Percentiles rank a stretch among this genome's conserved stretches.
Conservation (phyloP, 805 yeast genomes). For the Candida nitratophila region DNA sequence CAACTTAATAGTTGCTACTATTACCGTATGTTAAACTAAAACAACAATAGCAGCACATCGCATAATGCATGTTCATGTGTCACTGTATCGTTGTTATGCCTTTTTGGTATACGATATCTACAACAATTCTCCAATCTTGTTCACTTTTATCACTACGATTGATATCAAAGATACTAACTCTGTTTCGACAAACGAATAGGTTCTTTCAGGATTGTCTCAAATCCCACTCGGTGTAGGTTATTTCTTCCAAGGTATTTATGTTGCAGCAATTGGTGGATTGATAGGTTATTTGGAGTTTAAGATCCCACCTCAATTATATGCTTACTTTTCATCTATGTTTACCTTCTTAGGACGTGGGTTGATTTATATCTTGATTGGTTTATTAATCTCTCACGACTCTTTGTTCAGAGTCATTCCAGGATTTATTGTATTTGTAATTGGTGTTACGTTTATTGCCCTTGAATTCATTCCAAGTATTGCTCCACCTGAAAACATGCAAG, state of each 20-base stretch:
- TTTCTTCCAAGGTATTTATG: constrained; percentile 53
- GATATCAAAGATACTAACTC: too few relatives aligned
- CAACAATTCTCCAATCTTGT: too few relatives aligned
- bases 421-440: constrained; percentile 50
- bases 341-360: constrained; percentile 70
- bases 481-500: constrained; percentile 77
- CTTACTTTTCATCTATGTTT: constrained; percentile 61
- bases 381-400: constrained; percentile 43
- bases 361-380: constrained; percentile 48
- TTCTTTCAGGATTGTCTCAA: constrained; percentile 42
- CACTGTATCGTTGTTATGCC: too few relatives aligned
- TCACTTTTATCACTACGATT: too few relatives aligned
- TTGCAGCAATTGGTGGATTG: constrained; percentile 46
- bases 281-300: constrained; percentile 41
- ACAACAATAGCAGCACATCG: too few relatives aligned
- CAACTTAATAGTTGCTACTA: constrained; percentile 48
- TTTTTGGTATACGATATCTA: too few relatives aligned
- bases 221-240: constrained; percentile 31
- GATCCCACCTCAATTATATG: constrained; percentile 53
- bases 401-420: constrained; percentile 50
- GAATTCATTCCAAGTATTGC: constrained; percentile 71
- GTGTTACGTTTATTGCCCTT: constrained; percentile 50
- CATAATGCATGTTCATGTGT: too few relatives aligned
- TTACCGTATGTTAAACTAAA: constrained; percentile 35
- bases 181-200: too few relatives aligned